These are phyloP conservation scores for Boeremia exigua DNA, from an alignment of 2,329 filamentous ascomycete species.

Conservation along the genomic window DNA sequence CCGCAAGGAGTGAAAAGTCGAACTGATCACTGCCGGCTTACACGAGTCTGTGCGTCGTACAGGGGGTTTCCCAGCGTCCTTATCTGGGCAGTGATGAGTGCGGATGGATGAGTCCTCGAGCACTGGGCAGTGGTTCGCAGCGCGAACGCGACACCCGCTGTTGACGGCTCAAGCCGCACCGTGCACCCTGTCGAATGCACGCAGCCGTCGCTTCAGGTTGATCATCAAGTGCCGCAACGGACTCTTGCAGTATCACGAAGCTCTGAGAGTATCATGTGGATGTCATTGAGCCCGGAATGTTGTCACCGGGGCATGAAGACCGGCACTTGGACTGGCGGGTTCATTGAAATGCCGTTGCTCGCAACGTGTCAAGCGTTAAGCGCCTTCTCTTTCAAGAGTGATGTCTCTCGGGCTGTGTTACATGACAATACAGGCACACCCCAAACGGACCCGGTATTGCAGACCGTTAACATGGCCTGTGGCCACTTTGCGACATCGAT, in stretches of 20 bases:
- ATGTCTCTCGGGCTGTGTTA: conserved; percentile 12
- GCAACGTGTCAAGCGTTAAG: conserved; percentile 14
- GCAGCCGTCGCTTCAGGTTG: conserved; percentile 18
- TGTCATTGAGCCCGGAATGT: background rate
- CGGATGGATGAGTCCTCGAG: background rate
- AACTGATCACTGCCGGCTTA: background rate
- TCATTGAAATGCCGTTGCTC: conserved; percentile 3
- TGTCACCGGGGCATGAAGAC: conserved; percentile 1
- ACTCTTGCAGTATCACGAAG: conserved; percentile 11
- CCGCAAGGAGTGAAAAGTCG: background rate
- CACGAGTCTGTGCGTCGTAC: background rate
- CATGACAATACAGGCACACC: conserved; percentile 10
- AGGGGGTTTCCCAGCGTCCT: background rate
- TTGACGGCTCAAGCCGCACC: conserved; percentile 19
- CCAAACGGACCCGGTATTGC: conserved; percentile 13
- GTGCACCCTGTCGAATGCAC: conserved; percentile 29
- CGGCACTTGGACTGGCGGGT: conserved; percentile 6
- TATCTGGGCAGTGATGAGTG: too few species aligned
- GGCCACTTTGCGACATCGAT: conserved; percentile 15
- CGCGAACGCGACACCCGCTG: conserved; percentile 8
- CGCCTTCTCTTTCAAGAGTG: conserved; percentile 17
- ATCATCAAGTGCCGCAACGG: conserved; percentile 14
- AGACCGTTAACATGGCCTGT: conserved; percentile 5
- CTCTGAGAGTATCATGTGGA: conserved; percentile 15
- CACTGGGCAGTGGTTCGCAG: conserved; percentile 22